phyloP scores from a whole-genome alignment of 2,329 filamentous ascomycete species.

The Orbilia brochopaga region DNA sequence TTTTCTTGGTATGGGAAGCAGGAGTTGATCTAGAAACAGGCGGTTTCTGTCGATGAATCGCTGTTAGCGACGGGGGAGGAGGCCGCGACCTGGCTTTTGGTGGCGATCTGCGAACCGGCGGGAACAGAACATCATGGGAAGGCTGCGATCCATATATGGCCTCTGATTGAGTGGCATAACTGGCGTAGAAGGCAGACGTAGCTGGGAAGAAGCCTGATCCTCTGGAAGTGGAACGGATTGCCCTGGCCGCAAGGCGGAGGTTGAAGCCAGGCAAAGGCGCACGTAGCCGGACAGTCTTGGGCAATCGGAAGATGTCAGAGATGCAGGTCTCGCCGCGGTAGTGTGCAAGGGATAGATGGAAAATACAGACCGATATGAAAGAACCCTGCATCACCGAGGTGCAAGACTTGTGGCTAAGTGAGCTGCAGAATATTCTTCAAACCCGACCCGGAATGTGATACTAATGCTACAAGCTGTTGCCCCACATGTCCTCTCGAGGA shows the following conservation, averaged over 20 bases:
- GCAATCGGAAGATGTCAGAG: background rate
- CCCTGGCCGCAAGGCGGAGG: constrained; percentile 5
- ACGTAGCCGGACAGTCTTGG: constrained; percentile 25
- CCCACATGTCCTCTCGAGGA: no score
- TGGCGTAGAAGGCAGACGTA: background rate
- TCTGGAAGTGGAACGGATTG: background rate
- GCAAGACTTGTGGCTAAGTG: background rate
- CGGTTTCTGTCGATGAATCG: background rate
- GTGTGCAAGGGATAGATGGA: background rate
- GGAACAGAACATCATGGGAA: constrained; percentile 20
- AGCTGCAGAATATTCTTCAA: background rate
- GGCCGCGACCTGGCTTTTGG: background rate
- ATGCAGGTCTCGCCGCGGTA: background rate
- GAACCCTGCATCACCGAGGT: constrained; percentile 26
- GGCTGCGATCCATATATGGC: background rate
- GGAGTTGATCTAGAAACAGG: background rate
- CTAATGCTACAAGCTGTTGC: no score
- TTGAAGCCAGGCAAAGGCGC: constrained; percentile 8
- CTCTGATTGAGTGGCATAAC: constrained; percentile 39
- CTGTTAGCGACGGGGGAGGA: constrained; percentile 1
- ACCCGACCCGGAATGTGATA: no score
- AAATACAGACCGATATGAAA: constrained; percentile 31
- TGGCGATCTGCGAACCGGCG: constrained; percentile 4
- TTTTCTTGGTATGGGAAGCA: background rate
- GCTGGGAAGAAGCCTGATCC: background rate